These are phyloP conservation scores for Ziziphus jujuba DNA, from an alignment of 306 rosid species.

Conservation along the genomic window DNA sequence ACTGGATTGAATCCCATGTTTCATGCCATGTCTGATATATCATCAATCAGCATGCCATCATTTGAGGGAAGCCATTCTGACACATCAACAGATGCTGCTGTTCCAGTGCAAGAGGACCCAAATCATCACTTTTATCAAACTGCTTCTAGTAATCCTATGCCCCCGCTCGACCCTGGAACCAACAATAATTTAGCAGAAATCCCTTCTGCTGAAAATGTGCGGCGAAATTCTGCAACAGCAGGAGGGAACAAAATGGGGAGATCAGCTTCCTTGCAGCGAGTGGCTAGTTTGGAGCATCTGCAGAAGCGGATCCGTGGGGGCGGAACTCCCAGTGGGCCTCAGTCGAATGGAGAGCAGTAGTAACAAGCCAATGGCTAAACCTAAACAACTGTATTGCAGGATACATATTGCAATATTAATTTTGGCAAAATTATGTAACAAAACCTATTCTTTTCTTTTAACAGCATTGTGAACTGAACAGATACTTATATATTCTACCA, in stretches of 20 bases:
- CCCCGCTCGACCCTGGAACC: constrained; percentile 40
- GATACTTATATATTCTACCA: constrained; percentile 12
- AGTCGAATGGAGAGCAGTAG: constrained; percentile 53
- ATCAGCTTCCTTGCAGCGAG: constrained; percentile 66
- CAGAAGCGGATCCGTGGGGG: constrained; percentile 82
- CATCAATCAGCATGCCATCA: constrained; percentile 57
- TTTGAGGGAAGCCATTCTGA: constrained; percentile 73
- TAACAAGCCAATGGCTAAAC: background rate
- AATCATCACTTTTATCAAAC: constrained; percentile 51
- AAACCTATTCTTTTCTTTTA: constrained; percentile 30
- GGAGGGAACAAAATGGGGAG: constrained; percentile 52
- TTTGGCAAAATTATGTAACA: constrained; percentile 22
- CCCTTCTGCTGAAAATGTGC: constrained; percentile 49
- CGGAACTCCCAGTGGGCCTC: constrained; percentile 30
- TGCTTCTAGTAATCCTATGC: constrained; percentile 31
- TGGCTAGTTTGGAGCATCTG: constrained; percentile 94
- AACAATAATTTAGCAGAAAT: constrained; percentile 45
- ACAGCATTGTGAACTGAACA: constrained; percentile 27
- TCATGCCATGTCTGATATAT: constrained; percentile 53
- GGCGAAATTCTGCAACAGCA: constrained; percentile 37
- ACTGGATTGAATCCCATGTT: constrained; percentile 62
- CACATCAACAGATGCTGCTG: constrained; percentile 66
- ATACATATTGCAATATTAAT: constrained; percentile 14
- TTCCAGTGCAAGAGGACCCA: constrained; percentile 61
- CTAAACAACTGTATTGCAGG: no score